Base-by-base conservation (phyloP, 768 basidiomycete species). In the Tylopilus subfusipes region DNA sequence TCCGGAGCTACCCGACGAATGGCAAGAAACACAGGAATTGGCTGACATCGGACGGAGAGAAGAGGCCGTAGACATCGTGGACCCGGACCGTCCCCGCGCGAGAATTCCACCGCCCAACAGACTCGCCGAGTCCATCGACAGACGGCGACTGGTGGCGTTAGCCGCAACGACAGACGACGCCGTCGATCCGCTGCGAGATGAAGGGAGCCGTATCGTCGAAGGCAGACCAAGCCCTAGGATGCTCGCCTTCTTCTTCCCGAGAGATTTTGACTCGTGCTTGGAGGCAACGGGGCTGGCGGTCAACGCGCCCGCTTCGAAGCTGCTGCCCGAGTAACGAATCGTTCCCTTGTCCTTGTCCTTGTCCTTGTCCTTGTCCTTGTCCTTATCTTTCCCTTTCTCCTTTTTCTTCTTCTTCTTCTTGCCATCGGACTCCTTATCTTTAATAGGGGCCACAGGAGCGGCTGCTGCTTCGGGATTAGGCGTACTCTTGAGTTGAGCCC, bases 261-360 rank as follows among this genome's bases (percentile, higher is more conserved):
- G 64, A 2, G 76, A 74, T 27, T 73, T 75, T 1, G 67, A 53
- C n/a, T 59, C 64, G 0, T 42, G 48, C 44, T 53, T 66, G 21
- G 62, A 53, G 2, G 59, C 67, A 24, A 59, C 61, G 21, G 72
- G 72, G 36, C 70, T 73, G 10, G 73, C 69, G 48, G 72, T 78
- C 58, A 81, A 74, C 5, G 75, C 71, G n/a, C 87, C 87, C 1
- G 80, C 79, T 64, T 89, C 88, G 60, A 88, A 89, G 61, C 81
- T 83, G 66, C 82, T 82, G 2, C 79, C 76, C 2, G 85, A 86
- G 56, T 74, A 69, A 21, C 82, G 78, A 25, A 59, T 60, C 22
- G 71, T 72, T 57, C 73, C 69, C 49, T 63, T 66, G 40, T 60
- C 61, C 56, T 67, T 74, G 25, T 68, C 64, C 6, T 68, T 74